Conservation (phyloP, 202 grass and related monocot genomes). For the Brachypodium distachyon region DNA sequence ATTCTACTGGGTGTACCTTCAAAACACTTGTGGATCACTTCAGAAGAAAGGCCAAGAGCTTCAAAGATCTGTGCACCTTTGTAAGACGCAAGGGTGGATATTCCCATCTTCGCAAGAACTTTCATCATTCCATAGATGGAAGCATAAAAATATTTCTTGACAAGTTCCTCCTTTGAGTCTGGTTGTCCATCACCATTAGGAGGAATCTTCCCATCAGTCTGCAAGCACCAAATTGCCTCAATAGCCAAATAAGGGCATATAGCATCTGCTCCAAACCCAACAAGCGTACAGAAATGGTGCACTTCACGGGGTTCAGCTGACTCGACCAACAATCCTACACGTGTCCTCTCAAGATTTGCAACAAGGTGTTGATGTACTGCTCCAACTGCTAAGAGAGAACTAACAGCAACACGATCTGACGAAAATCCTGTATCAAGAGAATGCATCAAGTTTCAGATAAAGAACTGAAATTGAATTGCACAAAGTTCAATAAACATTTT, state of each 20-base stretch:
- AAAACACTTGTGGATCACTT: conserved; percentile 90
- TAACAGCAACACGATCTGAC: conserved; percentile 64
- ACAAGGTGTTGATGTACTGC: conserved; percentile 98
- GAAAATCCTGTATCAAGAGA: conserved; percentile 62
- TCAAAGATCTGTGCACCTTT: conserved; percentile 99
- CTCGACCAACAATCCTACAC: conserved; percentile 71
- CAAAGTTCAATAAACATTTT: background rate
- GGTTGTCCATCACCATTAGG: conserved; percentile 39
- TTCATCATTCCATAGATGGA: conserved; percentile 98
- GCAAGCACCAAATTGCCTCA: conserved; percentile 87
- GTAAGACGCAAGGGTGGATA: conserved; percentile 98
- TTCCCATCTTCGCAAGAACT: conserved; percentile 99
- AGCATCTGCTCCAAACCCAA: conserved; percentile 94
- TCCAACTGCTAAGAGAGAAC: conserved; percentile 93
- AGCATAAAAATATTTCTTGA: conserved; percentile 82
- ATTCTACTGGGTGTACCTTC: conserved; percentile 88
- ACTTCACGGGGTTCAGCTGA: conserved; percentile 98
- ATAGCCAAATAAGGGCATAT: conserved; percentile 90
- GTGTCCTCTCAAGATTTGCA: conserved; percentile 79
- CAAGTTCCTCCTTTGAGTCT: conserved; percentile 58
- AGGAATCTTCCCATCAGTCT: conserved; percentile 87
- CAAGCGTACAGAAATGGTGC: conserved; percentile 92
- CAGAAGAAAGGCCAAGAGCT: conserved; percentile 79
- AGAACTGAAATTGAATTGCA: background rate
- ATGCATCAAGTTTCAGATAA: conserved; percentile 8